Conservation (phyloP, 495 filamentous ascomycete species). For the Lepraria neglecta region DNA sequence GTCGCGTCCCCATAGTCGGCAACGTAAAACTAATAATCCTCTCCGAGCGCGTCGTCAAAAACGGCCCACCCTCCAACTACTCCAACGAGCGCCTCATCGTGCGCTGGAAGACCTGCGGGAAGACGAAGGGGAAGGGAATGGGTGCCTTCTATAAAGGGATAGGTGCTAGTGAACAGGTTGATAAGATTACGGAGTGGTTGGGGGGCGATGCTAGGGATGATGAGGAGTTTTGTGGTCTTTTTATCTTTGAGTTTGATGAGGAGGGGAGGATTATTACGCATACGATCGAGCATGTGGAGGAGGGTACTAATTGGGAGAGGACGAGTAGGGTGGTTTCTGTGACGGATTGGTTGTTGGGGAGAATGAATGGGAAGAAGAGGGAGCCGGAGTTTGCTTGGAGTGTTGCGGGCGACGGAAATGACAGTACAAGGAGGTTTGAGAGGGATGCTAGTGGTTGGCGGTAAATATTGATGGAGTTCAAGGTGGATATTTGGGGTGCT, state of each 20-base stretch:
- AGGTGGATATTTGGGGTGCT: neutral
- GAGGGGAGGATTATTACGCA: conserved; percentile 77
- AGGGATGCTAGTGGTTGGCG: neutral
- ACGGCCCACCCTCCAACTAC: conserved; percentile 25
- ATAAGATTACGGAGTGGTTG: conserved; percentile 47
- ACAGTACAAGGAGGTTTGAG: neutral
- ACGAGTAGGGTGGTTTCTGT: conserved; percentile 71
- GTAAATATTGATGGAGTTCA: neutral
- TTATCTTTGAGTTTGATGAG: conserved; percentile 92
- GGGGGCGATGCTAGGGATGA: conserved; percentile 34
- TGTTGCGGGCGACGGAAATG: conserved; percentile 30
- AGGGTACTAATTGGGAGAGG: conserved; percentile 64
- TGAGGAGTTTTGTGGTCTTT: conserved; percentile 72
- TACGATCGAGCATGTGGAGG: conserved; percentile 88
- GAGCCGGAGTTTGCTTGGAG: conserved; percentile 37
- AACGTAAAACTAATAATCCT: conserved; percentile 82
- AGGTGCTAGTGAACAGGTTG: conserved; percentile 39
- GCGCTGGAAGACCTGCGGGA: conserved; percentile 69
- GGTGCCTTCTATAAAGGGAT: conserved; percentile 39
- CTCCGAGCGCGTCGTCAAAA: conserved; percentile 75
- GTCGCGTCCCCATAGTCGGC: conserved; percentile 78
- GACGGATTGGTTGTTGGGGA: conserved; percentile 82
- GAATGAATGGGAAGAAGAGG: conserved; percentile 45
- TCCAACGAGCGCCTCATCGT: conserved; percentile 76
- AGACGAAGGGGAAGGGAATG: conserved; percentile 37